Evolutionary conservation across 2,329 filamentous ascomycete species (phyloP).

Genomic region (Plenodomus lindquistii): DNA sequence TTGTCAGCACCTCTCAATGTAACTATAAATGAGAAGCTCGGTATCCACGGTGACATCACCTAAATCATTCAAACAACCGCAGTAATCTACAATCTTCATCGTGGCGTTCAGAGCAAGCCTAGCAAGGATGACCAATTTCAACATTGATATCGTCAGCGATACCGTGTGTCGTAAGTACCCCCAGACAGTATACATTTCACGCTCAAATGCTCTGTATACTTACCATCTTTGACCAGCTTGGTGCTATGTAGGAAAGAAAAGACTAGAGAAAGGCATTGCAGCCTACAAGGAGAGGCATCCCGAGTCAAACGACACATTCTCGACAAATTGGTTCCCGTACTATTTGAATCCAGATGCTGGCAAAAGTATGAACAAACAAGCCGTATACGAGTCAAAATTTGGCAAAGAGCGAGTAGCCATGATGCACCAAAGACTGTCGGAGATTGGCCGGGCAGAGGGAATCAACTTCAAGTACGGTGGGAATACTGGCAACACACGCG

Average conservation of each 20-base stretch:
- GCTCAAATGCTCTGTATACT: neutral
- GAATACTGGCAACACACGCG: conserved; percentile 73
- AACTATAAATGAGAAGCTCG: conserved; percentile 13
- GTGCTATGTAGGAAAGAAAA: conserved; percentile 78
- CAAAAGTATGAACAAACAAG: conserved; percentile 57
- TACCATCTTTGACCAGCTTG: conserved; percentile 30
- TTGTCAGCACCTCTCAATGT: conserved; percentile 27
- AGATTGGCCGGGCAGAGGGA: conserved; percentile 66
- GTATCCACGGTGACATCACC: conserved; percentile 1
- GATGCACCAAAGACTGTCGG: conserved; percentile 61
- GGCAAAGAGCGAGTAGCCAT: conserved; percentile 62
- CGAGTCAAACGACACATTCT: conserved; percentile 67
- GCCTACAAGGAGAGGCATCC: conserved; percentile 67
- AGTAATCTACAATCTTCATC: conserved; percentile 23
- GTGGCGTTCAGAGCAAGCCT: conserved; percentile 41
- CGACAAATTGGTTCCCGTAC: conserved; percentile 75
- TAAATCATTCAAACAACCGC: neutral
- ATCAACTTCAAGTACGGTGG: conserved; percentile 75
- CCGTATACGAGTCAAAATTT: conserved; percentile 66
- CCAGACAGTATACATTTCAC: neutral
- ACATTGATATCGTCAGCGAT: conserved; percentile 76
- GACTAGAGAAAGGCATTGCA: conserved; percentile 72
- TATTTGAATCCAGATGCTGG: conserved; percentile 74
- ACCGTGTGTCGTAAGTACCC: conserved; percentile 69
- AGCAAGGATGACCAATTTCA: conserved; percentile 60